Evolutionary conservation across 768 basidiomycete species (phyloP), one percentile per base, ranked within the genome.

Genomic region (Chalciporus pseudorubinellus): DNA sequence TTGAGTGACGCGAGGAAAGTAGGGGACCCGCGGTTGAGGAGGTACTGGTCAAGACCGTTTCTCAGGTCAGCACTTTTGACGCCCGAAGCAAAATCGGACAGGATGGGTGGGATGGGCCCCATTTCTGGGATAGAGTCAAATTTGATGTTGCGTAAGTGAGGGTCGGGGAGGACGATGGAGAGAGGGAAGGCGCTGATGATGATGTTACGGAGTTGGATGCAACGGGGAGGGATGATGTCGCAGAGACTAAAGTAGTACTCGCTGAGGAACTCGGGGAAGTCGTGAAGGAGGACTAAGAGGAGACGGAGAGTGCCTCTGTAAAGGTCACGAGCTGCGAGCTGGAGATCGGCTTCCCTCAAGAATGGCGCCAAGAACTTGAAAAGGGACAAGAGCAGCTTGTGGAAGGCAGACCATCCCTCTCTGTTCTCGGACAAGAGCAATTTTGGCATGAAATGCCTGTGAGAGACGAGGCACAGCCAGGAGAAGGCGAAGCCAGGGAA

Each of bases 401-500:
- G 93, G 81, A 95, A 98, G 29, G 95, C 88, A 34, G 91, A 79
- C 94, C 95, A 98, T 43, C 93, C 95, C 84, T 95, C 95, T 45
- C 93, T 84, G 65, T 93, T 91, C 66, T 92, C 85, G 19, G 89
- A 85, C 34, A 88, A 71, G 33, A 98, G 76, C 41, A 99, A 70
- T 68, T 97, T 95, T 13, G 97, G 95, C 93, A 99, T 95, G 80
- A 98, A 97, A 51, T 92, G 75, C 48, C 95, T 80, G 71, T 98
- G 97, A 20, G 97, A 98, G 64, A 99, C 85, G 40, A 98, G 78
- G 57, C 88, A 89, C 79, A 98, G 85, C 95, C 95, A 99, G 14
- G 94, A 95, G 72, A 98, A 99, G 1, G 95, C 89, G 69, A 99
- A 99, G 9, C 94, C 92, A 16, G 97, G 97, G 76, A 98, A 98